phyloP scores from a whole-genome alignment of 2,329 filamentous ascomycete species.

The Colletotrichum sp. region DNA sequence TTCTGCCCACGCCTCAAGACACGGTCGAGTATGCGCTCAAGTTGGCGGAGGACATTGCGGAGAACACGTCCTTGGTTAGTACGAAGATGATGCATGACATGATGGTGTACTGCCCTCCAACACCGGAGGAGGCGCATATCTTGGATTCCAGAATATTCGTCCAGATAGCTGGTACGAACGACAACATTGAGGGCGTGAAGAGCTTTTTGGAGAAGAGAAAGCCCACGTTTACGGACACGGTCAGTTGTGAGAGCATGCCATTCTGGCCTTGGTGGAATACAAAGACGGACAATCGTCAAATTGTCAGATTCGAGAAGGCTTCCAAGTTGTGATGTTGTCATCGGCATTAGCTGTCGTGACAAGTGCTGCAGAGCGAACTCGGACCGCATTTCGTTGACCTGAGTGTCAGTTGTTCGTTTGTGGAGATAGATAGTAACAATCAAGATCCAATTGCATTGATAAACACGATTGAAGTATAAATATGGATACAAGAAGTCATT shows the following conservation, averaged over 20 bases:
- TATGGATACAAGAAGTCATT: neutral
- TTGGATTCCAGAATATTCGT: slow-evolving; percentile 70
- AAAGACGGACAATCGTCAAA: neutral
- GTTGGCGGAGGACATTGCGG: neutral
- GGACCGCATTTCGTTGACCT: neutral
- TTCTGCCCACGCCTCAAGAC: neutral
- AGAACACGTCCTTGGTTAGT: neutral
- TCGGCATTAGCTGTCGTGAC: neutral
- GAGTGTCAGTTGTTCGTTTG: neutral
- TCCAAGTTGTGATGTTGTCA: neutral
- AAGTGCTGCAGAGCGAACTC: accelerated
- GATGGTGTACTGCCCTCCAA: neutral
- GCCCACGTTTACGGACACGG: slow-evolving; percentile 54
- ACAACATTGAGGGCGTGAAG: slow-evolving; percentile 70
- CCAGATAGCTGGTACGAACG: slow-evolving; percentile 61
- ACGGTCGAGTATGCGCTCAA: neutral
- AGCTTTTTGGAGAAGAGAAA: slow-evolving; percentile 75
- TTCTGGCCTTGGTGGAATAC: neutral
- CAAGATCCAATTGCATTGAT: neutral
- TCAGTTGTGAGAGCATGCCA: neutral
- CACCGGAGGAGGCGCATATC: slow-evolving; percentile 69
- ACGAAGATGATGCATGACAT: neutral
- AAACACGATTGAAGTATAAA: accelerated
- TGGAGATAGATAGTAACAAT: neutral
- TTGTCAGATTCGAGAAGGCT: neutral